Evolutionary conservation across 768 basidiomycete genomes (phyloP).

Genomic region (Chiua virens): DNA sequence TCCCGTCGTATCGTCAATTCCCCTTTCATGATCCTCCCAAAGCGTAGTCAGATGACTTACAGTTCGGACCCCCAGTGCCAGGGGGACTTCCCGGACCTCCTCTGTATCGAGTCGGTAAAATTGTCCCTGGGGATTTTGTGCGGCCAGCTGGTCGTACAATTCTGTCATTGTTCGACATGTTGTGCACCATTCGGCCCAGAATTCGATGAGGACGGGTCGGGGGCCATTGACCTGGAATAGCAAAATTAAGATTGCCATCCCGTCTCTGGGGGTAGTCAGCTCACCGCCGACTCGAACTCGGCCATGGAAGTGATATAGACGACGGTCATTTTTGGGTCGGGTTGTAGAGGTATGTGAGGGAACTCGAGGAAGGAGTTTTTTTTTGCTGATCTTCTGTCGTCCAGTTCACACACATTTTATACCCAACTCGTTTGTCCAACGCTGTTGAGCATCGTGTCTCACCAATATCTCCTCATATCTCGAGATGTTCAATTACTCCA

Average conservation of each 20-base stretch:
- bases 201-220: slow-evolving; percentile 29
- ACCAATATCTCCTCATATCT: slow-evolving; percentile 10
- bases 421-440: slow-evolving; percentile 23
- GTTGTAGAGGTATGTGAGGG: slow-evolving; percentile 7
- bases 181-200: slow-evolving; percentile 33
- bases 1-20: slow-evolving; percentile 11
- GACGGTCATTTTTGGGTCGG: slow-evolving; percentile 21
- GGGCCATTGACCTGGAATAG: slow-evolving; percentile 17
- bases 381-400: slow-evolving; percentile 13
- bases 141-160: slow-evolving; percentile 25
- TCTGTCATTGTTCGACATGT: slow-evolving; percentile 22
- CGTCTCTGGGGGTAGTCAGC: slow-evolving; percentile 2
- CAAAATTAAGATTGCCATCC: slow-evolving; percentile 7
- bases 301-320: slow-evolving; percentile 25
- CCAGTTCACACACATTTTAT: slow-evolving; percentile 24
- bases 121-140: slow-evolving; percentile 24
- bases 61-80: slow-evolving; percentile 24
- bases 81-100: slow-evolving; percentile 25
- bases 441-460: slow-evolving; percentile 14
- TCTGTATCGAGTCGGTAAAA: slow-evolving; percentile 34
- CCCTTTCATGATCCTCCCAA: slow-evolving; percentile 13
- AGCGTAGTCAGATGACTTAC: slow-evolving; percentile 13
- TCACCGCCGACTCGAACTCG: slow-evolving; percentile 25
- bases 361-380: slow-evolving; percentile 11
- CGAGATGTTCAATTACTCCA: slow-evolving; percentile 17